Base-by-base conservation (phyloP, 2,329 filamentous ascomycete species). In the Sporothrix phasma region DNA sequence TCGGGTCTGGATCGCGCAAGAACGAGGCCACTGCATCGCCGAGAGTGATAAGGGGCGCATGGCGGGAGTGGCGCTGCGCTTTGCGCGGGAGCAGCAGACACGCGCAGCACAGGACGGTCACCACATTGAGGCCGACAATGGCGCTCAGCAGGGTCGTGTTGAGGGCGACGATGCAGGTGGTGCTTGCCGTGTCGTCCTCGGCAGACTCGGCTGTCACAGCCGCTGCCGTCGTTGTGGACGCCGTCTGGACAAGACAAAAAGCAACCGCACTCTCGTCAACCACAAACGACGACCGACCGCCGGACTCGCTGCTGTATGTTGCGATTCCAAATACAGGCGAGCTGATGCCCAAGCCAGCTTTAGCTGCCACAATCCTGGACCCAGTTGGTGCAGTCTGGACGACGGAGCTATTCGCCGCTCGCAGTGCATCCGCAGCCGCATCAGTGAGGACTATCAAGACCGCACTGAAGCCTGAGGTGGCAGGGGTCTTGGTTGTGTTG, bases 21-120 rank as follows among this genome's bases (percentile, higher is more conserved):
- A 83, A 82, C 1, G 80, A 82, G 5, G 75, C 69, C n/a, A 83
- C 72, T 31, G 78, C 78, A 66, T 83, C 81, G 37, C 80, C 80
- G 3, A 82, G 73, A 0, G 80, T 82, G 17, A 78, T 76, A 4
- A 83, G 74, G 0, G 79, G 80, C 17, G 72, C 70, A 67, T 79
- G 77, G 19, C 70, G 71, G 37, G 67, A 66, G 34, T 65, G 68
- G 31, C 67, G 66, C 19, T 70, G 53, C 3, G 76, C 71, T 39
- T 70, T 69, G 51, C 68, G 66, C 65, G 69, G 73, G n/a, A 73
- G 70, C n/a, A 73, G 71, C 3, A 58, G 24, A 7, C 22, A n/a
- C 3, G 7, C 43, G 19, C 66, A 58, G 34, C 71, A 63, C 22
- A 75, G 69, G 51, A 77, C 70, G 5, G 73, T 72, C 49, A 77